Conservation (phyloP, 129 eudicot species). For the Centaurea solstitialis region DNA sequence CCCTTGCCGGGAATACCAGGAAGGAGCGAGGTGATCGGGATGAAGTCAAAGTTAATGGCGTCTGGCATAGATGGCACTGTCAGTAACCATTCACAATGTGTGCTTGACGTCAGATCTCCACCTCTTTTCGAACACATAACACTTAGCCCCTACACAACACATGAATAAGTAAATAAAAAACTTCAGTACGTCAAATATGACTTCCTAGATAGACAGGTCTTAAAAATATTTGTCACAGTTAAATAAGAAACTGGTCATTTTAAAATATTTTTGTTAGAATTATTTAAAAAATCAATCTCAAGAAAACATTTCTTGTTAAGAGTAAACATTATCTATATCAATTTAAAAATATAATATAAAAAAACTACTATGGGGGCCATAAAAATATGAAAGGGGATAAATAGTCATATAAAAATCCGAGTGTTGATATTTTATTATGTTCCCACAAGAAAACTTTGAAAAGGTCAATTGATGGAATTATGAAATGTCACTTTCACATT, state of each 20-base stretch:
- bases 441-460: neutral
- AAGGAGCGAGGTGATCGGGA: constrained; percentile 87
- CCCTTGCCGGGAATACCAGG: constrained; percentile 82
- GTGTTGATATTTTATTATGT: neutral
- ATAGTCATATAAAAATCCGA: neutral
- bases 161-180: neutral
- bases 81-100: constrained; percentile 82
- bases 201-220: neutral
- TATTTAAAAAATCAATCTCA: no score
- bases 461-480: neutral
- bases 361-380: neutral
- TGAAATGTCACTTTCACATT: neutral
- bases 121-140: constrained; percentile 81
- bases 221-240: neutral
- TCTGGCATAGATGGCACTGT: constrained; percentile 84
- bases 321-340: neutral
- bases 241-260: neutral
- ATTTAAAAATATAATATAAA: neutral
- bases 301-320: neutral
- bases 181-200: neutral
- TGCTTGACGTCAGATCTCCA: constrained; percentile 56
- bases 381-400: neutral
- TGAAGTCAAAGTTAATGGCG: constrained; percentile 73
- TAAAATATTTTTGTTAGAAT: neutral
- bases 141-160: constrained; percentile 61